Evolutionary conservation across 1,284 basidiomycete genomes (phyloP).

Genomic region (Irpex sp.): DNA sequence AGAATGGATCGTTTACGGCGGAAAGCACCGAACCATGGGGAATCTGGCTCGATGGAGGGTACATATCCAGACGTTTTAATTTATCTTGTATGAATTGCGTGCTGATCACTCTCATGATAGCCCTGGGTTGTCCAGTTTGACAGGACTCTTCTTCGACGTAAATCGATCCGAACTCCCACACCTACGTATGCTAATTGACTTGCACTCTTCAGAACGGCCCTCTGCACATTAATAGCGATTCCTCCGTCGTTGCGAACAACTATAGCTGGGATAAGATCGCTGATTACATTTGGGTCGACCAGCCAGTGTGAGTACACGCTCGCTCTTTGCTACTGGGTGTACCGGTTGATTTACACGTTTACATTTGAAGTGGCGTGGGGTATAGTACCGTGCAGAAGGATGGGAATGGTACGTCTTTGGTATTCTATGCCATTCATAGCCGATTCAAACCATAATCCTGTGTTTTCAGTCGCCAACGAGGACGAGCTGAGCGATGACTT

Average conservation of each 20-base stretch:
- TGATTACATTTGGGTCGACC: constrained; percentile 68
- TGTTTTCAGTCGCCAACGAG: constrained; percentile 49
- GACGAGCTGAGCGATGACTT: constrained; percentile 68
- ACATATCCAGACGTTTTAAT: constrained; percentile 15
- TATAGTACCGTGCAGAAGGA: constrained; percentile 57
- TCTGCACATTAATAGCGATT: constrained; percentile 48
- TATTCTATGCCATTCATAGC: background rate
- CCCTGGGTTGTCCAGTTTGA: constrained; percentile 67
- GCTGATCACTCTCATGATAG: constrained; percentile 28
- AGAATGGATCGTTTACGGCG: constrained; percentile 53
- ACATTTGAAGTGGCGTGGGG: constrained; percentile 35
- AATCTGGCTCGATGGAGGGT: constrained; percentile 75
- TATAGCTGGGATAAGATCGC: constrained; percentile 56
- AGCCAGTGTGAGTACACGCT: constrained; percentile 42
- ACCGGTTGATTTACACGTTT: background rate
- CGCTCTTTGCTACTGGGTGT: background rate
- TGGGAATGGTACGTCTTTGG: constrained; percentile 46
- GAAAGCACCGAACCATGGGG: constrained; percentile 52
- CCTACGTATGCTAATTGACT: background rate
- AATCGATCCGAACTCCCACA: background rate
- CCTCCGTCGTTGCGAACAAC: constrained; percentile 44
- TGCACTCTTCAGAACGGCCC: constrained; percentile 53
- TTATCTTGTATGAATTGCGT: background rate
- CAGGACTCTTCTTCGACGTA: constrained; percentile 63
- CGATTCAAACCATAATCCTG: background rate